phyloP scores from a whole-genome alignment of 768 basidiomycete genomes.

The Phlebiopsis gigantea region DNA sequence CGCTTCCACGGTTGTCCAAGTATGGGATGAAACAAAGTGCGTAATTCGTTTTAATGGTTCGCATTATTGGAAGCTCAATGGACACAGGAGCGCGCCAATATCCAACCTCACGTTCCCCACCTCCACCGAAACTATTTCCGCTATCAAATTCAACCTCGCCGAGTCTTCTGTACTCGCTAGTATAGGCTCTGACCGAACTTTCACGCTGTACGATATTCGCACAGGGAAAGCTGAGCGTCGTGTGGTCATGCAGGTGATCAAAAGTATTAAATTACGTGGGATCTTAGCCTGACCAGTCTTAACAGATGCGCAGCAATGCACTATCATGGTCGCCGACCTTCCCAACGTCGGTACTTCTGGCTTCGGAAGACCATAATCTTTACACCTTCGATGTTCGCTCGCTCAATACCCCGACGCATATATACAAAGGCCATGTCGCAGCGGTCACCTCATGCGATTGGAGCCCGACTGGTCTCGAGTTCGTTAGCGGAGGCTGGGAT shows the following conservation, averaged over 20 bases:
- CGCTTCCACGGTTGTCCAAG: conserved; percentile 86
- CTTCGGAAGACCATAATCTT: conserved; percentile 98
- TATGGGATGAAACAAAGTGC: conserved; percentile 98
- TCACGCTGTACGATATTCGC: conserved; percentile 93
- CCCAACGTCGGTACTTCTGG: conserved; percentile 85
- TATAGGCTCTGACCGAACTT: conserved; percentile 91
- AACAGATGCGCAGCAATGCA: conserved; percentile 83
- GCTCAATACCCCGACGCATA: conserved; percentile 75
- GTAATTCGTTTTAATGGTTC: conserved; percentile 17
- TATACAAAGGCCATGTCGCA: conserved; percentile 96
- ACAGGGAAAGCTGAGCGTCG: conserved; percentile 94
- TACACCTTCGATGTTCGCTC: conserved; percentile 96
- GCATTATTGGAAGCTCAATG: background rate
- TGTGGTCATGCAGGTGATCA: conserved; percentile 80
- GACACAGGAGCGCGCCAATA: conserved; percentile 68
- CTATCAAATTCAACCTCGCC: conserved; percentile 88
- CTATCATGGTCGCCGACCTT: conserved; percentile 95
- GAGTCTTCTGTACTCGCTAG: conserved; percentile 94
- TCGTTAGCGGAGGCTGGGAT: conserved; percentile 97
- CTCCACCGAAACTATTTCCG: conserved; percentile 82
- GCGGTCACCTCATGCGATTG: conserved; percentile 97
- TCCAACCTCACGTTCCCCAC: conserved; percentile 85
- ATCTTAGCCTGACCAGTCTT: conserved; percentile 1
- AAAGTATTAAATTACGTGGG: background rate
- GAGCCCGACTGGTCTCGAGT: conserved; percentile 93